These are phyloP conservation scores for Hibiscus mutabilis DNA, from an alignment of 345 rosid genomes.

Conservation along the genomic window DNA sequence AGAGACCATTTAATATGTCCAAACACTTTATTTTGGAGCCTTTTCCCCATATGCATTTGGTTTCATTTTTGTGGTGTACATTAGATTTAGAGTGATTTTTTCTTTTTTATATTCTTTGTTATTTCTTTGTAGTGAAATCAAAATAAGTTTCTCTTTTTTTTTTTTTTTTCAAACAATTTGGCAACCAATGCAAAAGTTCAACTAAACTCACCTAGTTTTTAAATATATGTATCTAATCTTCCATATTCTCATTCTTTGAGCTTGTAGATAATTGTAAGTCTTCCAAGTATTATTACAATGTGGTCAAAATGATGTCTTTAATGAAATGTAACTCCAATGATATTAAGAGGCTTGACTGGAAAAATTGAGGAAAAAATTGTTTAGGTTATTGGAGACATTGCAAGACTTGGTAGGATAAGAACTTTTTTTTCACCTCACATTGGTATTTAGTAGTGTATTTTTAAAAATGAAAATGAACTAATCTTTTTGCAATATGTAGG, in stretches of 20 bases:
- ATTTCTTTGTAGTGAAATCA: too few species aligned
- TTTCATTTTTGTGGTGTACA: not conserved
- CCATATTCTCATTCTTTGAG: not conserved
- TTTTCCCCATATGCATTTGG: not conserved
- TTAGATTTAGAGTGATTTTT: not conserved
- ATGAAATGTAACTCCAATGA: not conserved
- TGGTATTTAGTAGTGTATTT: not conserved
- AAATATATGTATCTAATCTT: too few species aligned
- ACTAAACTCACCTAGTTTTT: not conserved
- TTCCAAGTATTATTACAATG: not conserved
- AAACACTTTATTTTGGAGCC: not conserved
- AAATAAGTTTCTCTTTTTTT: too few species aligned
- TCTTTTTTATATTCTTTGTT: not conserved
- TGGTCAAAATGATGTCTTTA: not conserved
- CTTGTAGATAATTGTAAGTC: conserved; percentile 2
- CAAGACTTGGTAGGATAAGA: not conserved
- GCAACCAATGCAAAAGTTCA: not conserved
- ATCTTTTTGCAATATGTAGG: not conserved
- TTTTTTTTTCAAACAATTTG: too few species aligned
- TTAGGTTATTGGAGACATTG: not conserved
- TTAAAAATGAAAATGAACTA: not conserved
- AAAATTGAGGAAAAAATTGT: not conserved
- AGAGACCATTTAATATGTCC: not conserved
- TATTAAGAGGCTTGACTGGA: not conserved
- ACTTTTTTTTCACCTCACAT: not conserved